Conservation (phyloP, 2,329 filamentous ascomycete species). For the Colletotrichum lupini region DNA sequence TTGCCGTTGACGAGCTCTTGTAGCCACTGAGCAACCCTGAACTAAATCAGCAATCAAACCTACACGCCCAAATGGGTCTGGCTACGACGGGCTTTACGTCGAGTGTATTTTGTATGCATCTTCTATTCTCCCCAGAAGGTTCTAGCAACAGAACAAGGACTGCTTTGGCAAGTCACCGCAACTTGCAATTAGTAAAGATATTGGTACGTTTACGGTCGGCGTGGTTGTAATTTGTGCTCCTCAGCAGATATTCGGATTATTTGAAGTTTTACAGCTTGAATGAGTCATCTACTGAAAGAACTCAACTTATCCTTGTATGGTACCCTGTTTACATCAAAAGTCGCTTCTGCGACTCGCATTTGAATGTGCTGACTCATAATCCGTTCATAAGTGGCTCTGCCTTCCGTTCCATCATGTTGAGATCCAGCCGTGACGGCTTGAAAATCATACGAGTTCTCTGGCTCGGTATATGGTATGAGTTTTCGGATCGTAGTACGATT, state of each 20-base stretch:
- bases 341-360: neutral
- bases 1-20: neutral
- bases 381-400: neutral
- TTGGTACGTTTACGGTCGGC: no score
- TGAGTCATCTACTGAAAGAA: neutral
- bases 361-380: neutral
- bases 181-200: no score
- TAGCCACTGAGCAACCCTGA: neutral
- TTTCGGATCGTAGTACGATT: neutral
- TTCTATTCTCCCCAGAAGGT: no score
- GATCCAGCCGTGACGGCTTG: accelerated
- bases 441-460: neutral
- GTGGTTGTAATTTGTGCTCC: no score
- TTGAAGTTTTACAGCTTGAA: neutral
- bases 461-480: neutral
- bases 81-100: neutral
- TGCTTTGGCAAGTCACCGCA: no score
- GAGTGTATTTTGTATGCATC: neutral
- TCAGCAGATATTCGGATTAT: neutral
- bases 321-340: neutral
- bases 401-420: neutral
- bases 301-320: no score
- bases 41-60: neutral
- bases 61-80: neutral
- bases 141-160: no score